Evolutionary conservation across 257 asterid genomes (phyloP).

Genomic region (Nicotiana noctiflora): DNA sequence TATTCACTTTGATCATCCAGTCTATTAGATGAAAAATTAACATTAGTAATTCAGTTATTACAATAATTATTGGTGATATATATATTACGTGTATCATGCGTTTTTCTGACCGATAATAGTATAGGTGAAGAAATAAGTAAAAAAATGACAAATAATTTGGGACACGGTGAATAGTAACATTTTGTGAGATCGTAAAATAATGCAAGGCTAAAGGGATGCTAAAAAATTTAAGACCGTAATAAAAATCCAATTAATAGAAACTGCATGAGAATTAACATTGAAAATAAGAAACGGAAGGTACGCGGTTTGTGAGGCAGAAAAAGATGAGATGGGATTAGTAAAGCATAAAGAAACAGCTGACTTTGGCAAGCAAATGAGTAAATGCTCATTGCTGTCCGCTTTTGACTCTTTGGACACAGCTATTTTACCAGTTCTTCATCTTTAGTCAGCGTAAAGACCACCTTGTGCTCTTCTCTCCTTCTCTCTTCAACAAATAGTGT

Average conservation of each 20-base stretch:
- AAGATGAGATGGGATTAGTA: background rate
- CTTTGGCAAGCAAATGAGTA: slow-evolving; percentile 49
- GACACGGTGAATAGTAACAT: too few species aligned
- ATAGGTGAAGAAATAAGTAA: too few species aligned
- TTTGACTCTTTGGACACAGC: slow-evolving; percentile 44
- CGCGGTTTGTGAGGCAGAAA: slow-evolving; percentile 9
- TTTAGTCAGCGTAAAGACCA: slow-evolving; percentile 36
- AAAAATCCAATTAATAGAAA: background rate
- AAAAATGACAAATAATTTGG: too few species aligned
- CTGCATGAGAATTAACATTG: background rate
- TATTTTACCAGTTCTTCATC: slow-evolving; percentile 15
- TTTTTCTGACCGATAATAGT: too few species aligned
- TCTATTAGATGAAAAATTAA: too few species aligned
- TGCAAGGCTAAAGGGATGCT: background rate
- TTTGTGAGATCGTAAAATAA: too few species aligned
- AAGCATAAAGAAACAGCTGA: slow-evolving; percentile 29
- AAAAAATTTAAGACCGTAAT: background rate
- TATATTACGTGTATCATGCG: too few species aligned
- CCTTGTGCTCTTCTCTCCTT: slow-evolving; percentile 28
- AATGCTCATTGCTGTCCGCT: slow-evolving; percentile 54
- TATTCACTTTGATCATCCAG: too few species aligned
- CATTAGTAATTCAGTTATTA: too few species aligned
- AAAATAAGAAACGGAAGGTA: background rate
- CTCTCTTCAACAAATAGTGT: slow-evolving; percentile 19
- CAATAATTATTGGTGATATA: too few species aligned